A percentile compares a stretch with the other conserved stretches of the same genome.
Evolutionary conservation across 306 rosid species (phyloP).

Genomic region (Amphicarpaea edgeworthii): DNA sequence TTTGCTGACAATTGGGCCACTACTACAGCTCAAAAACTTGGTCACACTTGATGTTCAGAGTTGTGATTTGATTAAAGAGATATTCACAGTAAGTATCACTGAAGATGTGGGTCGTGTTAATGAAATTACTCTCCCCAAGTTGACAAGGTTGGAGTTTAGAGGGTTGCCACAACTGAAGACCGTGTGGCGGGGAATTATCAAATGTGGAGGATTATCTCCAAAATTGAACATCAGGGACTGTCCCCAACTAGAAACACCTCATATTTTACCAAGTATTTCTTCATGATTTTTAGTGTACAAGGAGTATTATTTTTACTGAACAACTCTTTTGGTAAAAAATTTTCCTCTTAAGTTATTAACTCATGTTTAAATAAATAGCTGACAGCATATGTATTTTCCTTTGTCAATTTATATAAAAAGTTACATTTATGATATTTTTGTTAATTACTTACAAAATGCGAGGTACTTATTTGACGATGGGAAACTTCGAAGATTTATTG

Average conservation of each 20-base stretch:
- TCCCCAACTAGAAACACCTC: background rate
- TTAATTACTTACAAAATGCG: too few relatives aligned
- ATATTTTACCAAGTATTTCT: background rate
- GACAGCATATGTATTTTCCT: too few relatives aligned
- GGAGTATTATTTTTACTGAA: background rate
- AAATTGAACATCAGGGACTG: background rate
- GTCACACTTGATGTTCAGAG: background rate
- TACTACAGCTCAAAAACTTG: background rate
- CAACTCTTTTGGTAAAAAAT: background rate
- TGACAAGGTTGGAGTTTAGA: background rate
- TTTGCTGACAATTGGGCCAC: background rate
- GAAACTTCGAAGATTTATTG: too few relatives aligned
- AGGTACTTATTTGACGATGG: background rate
- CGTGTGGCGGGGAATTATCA: background rate
- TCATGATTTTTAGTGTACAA: background rate
- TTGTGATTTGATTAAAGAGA: background rate
- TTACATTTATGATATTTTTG: too few relatives aligned
- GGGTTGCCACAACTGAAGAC: background rate
- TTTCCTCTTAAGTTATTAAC: too few relatives aligned
- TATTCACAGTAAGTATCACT: background rate
- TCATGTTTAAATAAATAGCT: background rate
- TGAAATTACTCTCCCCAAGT: background rate
- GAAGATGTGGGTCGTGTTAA: background rate
- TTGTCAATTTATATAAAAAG: background rate
- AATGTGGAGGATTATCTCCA: background rate